Percentiles rank a stretch among this genome's conserved stretches.
Evolutionary conservation across 441 rosid species (phyloP).

Genomic region (Gossypium laxum): DNA sequence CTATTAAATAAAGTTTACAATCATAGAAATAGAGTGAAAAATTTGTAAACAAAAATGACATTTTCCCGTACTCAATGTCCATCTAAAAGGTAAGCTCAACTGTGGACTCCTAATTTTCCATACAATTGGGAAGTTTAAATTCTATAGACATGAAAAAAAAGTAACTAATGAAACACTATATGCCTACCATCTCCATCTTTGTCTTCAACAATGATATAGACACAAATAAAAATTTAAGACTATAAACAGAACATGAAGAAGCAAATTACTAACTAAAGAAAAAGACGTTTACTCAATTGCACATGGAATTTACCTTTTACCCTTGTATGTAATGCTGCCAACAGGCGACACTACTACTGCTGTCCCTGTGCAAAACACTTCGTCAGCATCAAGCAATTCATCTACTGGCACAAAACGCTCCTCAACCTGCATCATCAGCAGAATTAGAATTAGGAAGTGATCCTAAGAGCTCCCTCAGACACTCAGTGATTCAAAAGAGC

Average conservation of each 20-base stretch:
- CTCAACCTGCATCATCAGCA: conserved; percentile 46
- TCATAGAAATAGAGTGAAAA: background rate
- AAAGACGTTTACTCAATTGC: background rate
- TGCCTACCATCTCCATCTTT: background rate
- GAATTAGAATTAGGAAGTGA: background rate
- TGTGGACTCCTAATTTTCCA: background rate
- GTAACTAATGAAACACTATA: background rate
- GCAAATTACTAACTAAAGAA: background rate
- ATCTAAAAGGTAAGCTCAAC: background rate
- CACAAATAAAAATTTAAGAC: background rate
- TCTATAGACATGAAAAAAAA: background rate
- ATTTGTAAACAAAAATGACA: background rate
- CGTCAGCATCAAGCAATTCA: conserved; percentile 82
- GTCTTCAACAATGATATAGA: background rate
- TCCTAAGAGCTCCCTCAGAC: background rate
- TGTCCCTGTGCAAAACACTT: conserved; percentile 90
- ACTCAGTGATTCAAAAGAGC: background rate
- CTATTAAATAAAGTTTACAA: background rate
- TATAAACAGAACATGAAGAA: background rate
- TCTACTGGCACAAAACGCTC: conserved; percentile 59
- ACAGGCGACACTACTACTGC: conserved; percentile 93
- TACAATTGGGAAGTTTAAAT: background rate
- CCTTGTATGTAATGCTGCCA: conserved; percentile 75
- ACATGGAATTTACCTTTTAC: conserved; percentile 43
- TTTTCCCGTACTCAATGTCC: background rate